Evolutionary conservation across 1,284 basidiomycete species (phyloP).

Genomic region (Cryptococcus wingfieldii): DNA sequence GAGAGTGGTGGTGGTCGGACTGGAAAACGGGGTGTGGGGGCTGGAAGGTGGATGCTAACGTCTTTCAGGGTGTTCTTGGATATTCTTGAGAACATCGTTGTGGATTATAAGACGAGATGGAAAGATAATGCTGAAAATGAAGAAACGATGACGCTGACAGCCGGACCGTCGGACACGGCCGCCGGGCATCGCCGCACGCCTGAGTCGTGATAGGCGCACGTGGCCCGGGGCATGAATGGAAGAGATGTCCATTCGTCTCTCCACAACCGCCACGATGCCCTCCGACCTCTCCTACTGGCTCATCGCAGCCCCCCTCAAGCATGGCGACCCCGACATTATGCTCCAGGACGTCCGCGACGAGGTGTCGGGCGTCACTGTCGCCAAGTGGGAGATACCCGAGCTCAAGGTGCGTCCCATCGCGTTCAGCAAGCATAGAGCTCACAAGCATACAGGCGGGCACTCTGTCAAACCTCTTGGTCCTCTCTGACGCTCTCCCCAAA

Average conservation of each 20-base stretch:
- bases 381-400: slow-evolving; percentile 46
- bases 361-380: slow-evolving; percentile 42
- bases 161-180: too few relatives aligned
- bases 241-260: too few relatives aligned
- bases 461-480: slow-evolving; percentile 78
- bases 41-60: neutral
- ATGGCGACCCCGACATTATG: slow-evolving; percentile 52
- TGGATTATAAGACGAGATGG: neutral
- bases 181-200: too few relatives aligned
- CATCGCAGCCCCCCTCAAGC: slow-evolving; percentile 53
- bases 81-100: neutral
- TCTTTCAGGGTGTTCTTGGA: neutral
- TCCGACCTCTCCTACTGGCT: slow-evolving; percentile 56
- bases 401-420: slow-evolving; percentile 44
- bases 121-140: neutral
- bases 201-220: too few relatives aligned
- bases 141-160: too few relatives aligned
- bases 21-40: neutral
- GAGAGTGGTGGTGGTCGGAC: neutral
- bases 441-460: slow-evolving; percentile 72
- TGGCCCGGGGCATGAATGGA: too few relatives aligned
- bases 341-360: slow-evolving; percentile 48
- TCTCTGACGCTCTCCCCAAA: slow-evolving; percentile 92
- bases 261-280: slow-evolving; percentile 43
- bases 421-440: neutral